These are phyloP conservation scores for Vigna reflexopilosa DNA, from an alignment of 306 rosid species.

Conservation along the genomic window DNA sequence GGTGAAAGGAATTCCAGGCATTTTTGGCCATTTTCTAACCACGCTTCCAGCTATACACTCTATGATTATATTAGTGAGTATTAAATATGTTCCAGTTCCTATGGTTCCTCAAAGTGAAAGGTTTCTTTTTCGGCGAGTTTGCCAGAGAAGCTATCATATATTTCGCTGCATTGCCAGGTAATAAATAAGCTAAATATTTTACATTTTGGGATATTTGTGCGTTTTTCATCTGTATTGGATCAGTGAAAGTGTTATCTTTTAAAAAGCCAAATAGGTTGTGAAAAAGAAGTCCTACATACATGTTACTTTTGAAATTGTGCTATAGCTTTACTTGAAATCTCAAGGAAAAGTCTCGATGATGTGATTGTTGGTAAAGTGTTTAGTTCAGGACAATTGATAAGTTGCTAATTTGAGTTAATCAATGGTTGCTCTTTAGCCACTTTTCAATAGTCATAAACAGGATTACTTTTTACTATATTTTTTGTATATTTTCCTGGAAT, in stretches of 20 bases:
- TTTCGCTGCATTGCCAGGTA: slow-evolving; percentile 99
- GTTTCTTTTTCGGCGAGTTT: slow-evolving; percentile 91
- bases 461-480: not conserved
- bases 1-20: slow-evolving; percentile 95
- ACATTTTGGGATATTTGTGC: not conserved
- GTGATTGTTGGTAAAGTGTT: not conserved
- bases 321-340: slow-evolving; percentile 13
- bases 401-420: not conserved
- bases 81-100: slow-evolving; percentile 92
- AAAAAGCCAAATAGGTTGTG: slow-evolving; percentile 5
- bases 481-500: slow-evolving; percentile 11
- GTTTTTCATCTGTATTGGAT: not conserved
- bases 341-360: slow-evolving; percentile 8
- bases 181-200: slow-evolving; percentile 36
- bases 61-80: slow-evolving; percentile 90
- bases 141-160: slow-evolving; percentile 85
- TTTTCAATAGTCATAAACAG: not conserved
- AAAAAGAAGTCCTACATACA: not conserved
- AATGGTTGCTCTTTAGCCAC: not conserved
- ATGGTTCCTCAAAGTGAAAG: slow-evolving; percentile 96
- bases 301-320: slow-evolving; percentile 22
- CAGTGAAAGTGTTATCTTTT: not conserved
- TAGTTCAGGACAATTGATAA: not conserved
- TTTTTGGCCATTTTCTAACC: slow-evolving; percentile 92
- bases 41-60: slow-evolving; percentile 72